Evolutionary conservation across 1,284 basidiomycete species (phyloP).

Genomic region (Leccinum subrobustum): DNA sequence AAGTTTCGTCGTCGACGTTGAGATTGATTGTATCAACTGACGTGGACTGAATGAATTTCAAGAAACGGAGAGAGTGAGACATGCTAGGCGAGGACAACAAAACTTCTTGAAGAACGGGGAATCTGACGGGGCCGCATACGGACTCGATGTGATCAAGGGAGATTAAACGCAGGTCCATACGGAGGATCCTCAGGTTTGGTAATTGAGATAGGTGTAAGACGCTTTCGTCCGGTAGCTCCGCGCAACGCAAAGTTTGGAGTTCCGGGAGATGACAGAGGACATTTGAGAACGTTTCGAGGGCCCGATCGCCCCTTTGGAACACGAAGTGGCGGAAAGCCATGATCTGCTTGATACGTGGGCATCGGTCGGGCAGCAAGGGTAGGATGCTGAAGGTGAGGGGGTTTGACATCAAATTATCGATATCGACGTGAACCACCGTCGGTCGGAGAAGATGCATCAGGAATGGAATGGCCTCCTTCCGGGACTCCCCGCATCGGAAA

Average conservation of each 20-base stretch:
- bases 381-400: constrained; percentile 19
- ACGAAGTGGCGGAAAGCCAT: constrained; percentile 32
- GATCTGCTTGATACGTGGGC: constrained; percentile 28
- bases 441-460: constrained; percentile 25
- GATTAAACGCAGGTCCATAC: constrained; percentile 28
- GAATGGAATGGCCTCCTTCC: constrained; percentile 24
- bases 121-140: constrained; percentile 9
- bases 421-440: constrained; percentile 28
- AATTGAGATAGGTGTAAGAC: constrained; percentile 23
- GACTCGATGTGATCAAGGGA: constrained; percentile 24
- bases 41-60: constrained; percentile 28
- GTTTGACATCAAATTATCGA: constrained; percentile 31
- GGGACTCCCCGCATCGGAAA: constrained; percentile 28
- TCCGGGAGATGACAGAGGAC: constrained; percentile 26
- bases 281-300: constrained; percentile 23
- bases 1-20: constrained; percentile 32
- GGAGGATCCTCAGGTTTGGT: constrained; percentile 25
- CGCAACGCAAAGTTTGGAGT: constrained; percentile 27
- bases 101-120: constrained; percentile 25
- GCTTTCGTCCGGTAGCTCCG: constrained; percentile 26
- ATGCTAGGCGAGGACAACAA: constrained; percentile 24
- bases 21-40: constrained; percentile 34
- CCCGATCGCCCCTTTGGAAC: constrained; percentile 26
- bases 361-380: constrained; percentile 20
- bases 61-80: constrained; percentile 22